Percentiles rank a stretch among this genome's conserved stretches.
Conservation (phyloP, 176 grass and related monocot genomes). For the Bonia amplexicaulis region DNA sequence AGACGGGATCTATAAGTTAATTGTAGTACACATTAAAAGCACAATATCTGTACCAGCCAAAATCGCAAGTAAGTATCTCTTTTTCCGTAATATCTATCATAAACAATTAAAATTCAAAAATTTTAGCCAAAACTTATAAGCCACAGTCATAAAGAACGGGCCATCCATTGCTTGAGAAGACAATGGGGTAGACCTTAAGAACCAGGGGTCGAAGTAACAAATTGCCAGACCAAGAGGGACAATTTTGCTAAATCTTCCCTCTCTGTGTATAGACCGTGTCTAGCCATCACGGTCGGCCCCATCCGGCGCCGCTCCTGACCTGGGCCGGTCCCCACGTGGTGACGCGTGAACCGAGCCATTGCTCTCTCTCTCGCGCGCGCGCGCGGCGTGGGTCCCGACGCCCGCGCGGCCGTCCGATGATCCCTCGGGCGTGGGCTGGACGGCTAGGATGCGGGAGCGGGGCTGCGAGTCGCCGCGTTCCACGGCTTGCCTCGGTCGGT, state of each 20-base stretch:
- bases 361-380: neutral
- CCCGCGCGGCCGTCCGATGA: neutral
- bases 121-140: too few relatives aligned
- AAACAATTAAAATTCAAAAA: too few relatives aligned
- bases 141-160: too few relatives aligned
- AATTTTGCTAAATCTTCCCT: neutral
- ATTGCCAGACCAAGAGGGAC: neutral
- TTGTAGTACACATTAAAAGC: too few relatives aligned
- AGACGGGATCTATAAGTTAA: too few relatives aligned
- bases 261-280: neutral
- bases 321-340: neutral
- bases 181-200: neutral
- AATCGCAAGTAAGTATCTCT: too few relatives aligned
- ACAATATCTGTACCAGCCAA: too few relatives aligned
- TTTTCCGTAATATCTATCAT: too few relatives aligned
- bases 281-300: neutral
- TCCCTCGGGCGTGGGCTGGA: neutral
- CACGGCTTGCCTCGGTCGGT: neutral
- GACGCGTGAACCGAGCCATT: neutral
- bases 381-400: neutral
- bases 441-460: neutral
- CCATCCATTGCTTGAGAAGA: too few relatives aligned
- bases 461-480: conserved; percentile 26
- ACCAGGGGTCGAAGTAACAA: neutral
- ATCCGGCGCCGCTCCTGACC: neutral